Evolutionary conservation across 2,329 filamentous ascomycete species (phyloP).

Genomic region (Aspergillus sergii): DNA sequence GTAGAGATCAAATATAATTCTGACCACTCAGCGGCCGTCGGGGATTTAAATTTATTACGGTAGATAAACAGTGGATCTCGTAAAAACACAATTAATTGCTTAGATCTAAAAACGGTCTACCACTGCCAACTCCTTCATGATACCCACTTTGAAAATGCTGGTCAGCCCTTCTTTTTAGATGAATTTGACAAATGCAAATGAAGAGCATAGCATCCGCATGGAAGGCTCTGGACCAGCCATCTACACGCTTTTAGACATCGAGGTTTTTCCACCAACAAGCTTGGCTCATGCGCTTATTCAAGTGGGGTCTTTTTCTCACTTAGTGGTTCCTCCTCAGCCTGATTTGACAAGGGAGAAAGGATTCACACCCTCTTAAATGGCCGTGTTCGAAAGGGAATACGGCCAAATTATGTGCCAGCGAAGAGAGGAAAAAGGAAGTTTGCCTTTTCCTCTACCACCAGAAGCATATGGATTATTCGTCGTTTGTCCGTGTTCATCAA

Average conservation of each 20-base stretch:
- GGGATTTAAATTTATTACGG: neutral
- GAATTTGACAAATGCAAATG: neutral
- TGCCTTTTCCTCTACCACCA: neutral
- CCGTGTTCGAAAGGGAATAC: neutral
- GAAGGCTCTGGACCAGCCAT: neutral
- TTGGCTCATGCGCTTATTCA: neutral
- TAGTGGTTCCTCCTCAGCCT: neutral
- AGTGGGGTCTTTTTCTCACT: neutral
- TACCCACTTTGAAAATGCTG: neutral
- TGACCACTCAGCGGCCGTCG: neutral
- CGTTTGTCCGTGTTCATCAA: neutral
- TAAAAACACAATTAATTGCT: neutral
- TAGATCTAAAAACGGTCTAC: neutral
- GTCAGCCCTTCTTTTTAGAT: neutral
- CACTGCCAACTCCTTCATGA: neutral
- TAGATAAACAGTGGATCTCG: neutral
- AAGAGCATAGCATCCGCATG: neutral
- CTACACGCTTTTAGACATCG: neutral
- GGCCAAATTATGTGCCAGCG: neutral
- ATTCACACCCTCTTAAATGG: neutral
- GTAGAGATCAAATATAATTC: neutral
- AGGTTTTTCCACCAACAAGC: constrained; percentile 2
- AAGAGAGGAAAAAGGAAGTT: neutral
- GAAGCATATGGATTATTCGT: neutral
- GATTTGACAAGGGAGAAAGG: neutral